These are phyloP conservation scores for Austroboletus novae-zelandiae DNA, from an alignment of 1,284 basidiomycete genomes.

Conservation along the genomic window DNA sequence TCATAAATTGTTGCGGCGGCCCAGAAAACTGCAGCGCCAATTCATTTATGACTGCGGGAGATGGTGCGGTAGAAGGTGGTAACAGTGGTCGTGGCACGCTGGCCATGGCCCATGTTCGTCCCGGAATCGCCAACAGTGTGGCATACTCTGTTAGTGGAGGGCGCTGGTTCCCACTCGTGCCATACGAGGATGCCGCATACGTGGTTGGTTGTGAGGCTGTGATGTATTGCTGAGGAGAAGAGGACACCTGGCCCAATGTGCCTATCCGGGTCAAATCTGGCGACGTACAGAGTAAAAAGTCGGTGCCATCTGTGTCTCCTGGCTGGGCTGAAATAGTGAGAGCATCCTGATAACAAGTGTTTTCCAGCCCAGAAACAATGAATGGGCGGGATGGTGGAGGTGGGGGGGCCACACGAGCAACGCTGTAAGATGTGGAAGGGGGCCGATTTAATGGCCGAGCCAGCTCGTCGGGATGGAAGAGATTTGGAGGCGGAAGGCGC, in stretches of 20 bases:
- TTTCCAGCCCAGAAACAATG: slow-evolving; percentile 52
- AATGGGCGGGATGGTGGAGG: slow-evolving; percentile 52
- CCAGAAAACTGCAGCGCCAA: slow-evolving; percentile 78
- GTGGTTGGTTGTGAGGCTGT: slow-evolving; percentile 35
- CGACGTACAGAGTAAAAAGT: slow-evolving; percentile 72
- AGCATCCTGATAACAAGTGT: slow-evolving; percentile 62
- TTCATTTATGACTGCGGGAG: slow-evolving; percentile 66
- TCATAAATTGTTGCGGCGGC: slow-evolving; percentile 74
- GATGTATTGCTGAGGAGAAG: slow-evolving; percentile 40
- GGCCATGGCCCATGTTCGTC: slow-evolving; percentile 81
- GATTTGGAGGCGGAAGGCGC: slow-evolving; percentile 72
- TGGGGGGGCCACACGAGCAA: slow-evolving; percentile 40
- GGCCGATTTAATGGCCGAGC: slow-evolving; percentile 46
- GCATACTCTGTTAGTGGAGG: slow-evolving; percentile 74
- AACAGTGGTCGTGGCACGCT: slow-evolving; percentile 43
- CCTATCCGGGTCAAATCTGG: slow-evolving; percentile 75
- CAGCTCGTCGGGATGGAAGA: slow-evolving; percentile 74
- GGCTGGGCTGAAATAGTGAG: slow-evolving; percentile 65
- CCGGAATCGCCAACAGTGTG: slow-evolving; percentile 72
- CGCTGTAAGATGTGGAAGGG: slow-evolving; percentile 41
- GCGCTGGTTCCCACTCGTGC: slow-evolving; percentile 45
- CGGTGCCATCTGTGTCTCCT: slow-evolving; percentile 70
- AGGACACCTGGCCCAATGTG: slow-evolving; percentile 56
- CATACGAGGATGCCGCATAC: slow-evolving; percentile 39
- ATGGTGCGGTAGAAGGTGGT: slow-evolving; percentile 40